These are phyloP conservation scores for Luffa acutangula DNA, from an alignment of 306 rosid species.

Conservation along the genomic window DNA sequence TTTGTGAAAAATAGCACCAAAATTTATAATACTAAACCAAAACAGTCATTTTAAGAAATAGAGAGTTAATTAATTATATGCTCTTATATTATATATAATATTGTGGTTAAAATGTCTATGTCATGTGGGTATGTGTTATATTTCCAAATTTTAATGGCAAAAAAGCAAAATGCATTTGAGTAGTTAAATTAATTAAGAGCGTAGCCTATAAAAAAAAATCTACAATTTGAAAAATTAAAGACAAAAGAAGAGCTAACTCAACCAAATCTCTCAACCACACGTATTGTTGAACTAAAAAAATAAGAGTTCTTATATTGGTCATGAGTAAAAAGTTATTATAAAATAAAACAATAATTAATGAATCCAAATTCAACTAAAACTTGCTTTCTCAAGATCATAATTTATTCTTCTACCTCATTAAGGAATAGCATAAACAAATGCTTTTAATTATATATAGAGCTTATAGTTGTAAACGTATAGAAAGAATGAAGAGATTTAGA, in stretches of 20 bases:
- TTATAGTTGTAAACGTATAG: too few species aligned
- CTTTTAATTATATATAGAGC: too few species aligned
- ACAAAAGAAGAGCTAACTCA: too few species aligned
- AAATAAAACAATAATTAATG: background rate
- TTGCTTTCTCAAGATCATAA: background rate
- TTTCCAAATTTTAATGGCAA: background rate
- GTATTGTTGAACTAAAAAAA: too few species aligned
- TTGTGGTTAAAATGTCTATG: background rate
- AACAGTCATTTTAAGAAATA: too few species aligned
- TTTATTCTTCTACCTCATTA: too few species aligned
- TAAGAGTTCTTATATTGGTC: too few species aligned
- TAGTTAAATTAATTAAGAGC: background rate
- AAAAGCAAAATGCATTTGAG: background rate
- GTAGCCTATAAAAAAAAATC: background rate
- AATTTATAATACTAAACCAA: background rate
- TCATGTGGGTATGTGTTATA: background rate
- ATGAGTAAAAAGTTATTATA: background rate
- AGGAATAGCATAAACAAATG: too few species aligned
- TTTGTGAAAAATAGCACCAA: background rate
- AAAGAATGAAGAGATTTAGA: too few species aligned
- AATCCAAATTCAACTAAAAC: background rate
- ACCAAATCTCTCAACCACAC: too few species aligned
- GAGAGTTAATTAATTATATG: too few species aligned
- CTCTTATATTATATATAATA: too few species aligned
- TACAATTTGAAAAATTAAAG: background rate